Conservation (phyloP, 176 grass and related monocot genomes). For the Eragrostis curvula region DNA sequence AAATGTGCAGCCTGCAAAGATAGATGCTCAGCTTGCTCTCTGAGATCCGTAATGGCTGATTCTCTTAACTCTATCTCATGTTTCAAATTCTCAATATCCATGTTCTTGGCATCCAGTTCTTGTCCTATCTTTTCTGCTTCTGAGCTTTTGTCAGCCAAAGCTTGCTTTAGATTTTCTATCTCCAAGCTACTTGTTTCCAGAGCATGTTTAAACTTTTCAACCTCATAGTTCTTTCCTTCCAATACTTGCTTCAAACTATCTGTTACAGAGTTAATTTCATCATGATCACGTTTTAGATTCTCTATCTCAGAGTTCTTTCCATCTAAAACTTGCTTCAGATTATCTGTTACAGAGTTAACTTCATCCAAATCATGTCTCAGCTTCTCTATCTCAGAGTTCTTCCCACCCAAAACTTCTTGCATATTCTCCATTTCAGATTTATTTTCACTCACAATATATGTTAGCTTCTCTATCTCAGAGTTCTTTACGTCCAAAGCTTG, state of each 20-base stretch:
- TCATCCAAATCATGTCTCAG: constrained; percentile 31
- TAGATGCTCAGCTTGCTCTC: constrained; percentile 59
- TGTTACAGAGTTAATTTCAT: constrained; percentile 47
- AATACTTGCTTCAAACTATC: constrained; percentile 42
- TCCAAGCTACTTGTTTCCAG: constrained; percentile 49
- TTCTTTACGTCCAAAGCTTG: constrained; percentile 55
- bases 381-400: constrained; percentile 27
- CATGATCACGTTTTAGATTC: constrained; percentile 40
- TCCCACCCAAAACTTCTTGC: constrained; percentile 15
- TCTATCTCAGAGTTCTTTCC: constrained; percentile 36
- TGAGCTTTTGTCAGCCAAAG: constrained; percentile 39
- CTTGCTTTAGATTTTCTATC: constrained; percentile 56
- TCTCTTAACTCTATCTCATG: constrained; percentile 63
- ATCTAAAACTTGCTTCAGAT: constrained; percentile 33
- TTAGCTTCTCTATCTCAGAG: constrained; percentile 63
- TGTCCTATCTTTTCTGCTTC: constrained; percentile 46
- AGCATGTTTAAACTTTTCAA: constrained; percentile 49
- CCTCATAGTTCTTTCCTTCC: no score
- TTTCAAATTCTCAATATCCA: constrained; percentile 53
- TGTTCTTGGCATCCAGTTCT: constrained; percentile 32
- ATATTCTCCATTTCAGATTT: constrained; percentile 48
- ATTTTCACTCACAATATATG: constrained; percentile 55
- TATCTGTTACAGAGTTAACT: constrained; percentile 50
- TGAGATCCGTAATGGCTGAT: constrained; percentile 55
- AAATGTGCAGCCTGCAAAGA: constrained; percentile 54